A percentile compares a stretch with the other conserved stretches of the same genome.
These are phyloP conservation scores for Colletotrichum gigasporum DNA, from an alignment of 2,329 filamentous ascomycete genomes.

Conservation along the genomic window DNA sequence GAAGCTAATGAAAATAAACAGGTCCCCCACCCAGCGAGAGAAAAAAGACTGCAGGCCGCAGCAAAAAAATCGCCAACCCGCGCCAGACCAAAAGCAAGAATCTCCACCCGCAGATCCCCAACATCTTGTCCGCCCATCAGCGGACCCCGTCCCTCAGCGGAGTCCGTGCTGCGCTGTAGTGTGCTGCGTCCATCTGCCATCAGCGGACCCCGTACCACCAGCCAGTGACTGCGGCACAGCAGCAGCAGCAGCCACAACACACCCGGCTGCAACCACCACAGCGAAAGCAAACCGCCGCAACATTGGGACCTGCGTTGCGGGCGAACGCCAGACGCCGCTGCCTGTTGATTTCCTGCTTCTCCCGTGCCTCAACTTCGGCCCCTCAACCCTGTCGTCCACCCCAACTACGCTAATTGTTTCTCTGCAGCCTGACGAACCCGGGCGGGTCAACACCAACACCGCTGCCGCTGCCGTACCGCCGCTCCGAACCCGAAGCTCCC, in stretches of 20 bases:
- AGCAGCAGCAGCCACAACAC: conserved; percentile 9
- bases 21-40: conserved; percentile 9
- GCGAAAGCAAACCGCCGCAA: not conserved
- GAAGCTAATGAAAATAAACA: conserved; percentile 4
- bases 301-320: not conserved
- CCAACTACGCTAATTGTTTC: not conserved
- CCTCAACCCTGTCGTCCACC: conserved; percentile 10
- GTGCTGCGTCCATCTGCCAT: no score
- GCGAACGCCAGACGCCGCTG: conserved; percentile 1
- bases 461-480: conserved; percentile 1
- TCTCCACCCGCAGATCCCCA: conserved; percentile 52
- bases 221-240: not conserved
- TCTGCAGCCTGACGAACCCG: conserved; percentile 6
- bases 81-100: conserved; percentile 27
- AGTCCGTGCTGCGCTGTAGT: not conserved
- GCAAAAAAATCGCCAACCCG: conserved; percentile 25
- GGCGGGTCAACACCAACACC: not conserved
- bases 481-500: conserved; percentile 9
- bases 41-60: conserved; percentile 4
- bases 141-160: conserved; percentile 9
- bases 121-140: conserved; percentile 49
- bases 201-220: not conserved
- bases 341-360: not conserved
- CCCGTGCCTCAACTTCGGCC: not conserved
- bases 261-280: not conserved